A percentile compares a stretch with the other conserved stretches of the same genome.
phyloP scores from a whole-genome alignment of 345 rosid genomes.

The Rhodamnia rubescens region DNA sequence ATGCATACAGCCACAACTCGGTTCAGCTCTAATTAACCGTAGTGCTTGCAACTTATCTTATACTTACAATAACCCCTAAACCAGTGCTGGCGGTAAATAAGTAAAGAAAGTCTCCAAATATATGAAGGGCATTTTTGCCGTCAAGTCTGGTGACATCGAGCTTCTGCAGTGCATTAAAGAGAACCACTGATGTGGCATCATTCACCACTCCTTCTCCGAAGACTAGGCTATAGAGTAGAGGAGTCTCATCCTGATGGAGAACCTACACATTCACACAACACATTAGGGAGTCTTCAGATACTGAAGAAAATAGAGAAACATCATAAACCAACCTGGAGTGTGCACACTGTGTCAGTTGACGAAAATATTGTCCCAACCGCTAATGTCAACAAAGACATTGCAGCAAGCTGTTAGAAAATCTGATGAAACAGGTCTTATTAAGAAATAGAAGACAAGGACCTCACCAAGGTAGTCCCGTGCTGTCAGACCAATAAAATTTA shows the following conservation, averaged over 20 bases:
- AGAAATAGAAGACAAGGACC: neutral
- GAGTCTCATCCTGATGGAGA: constrained; percentile 88
- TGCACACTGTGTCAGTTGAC: constrained; percentile 88
- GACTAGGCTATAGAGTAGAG: constrained; percentile 73
- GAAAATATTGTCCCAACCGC: constrained; percentile 90
- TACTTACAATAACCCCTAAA: constrained; percentile 61
- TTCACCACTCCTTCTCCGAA: constrained; percentile 96
- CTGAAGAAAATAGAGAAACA: neutral
- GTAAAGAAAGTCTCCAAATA: constrained; percentile 59
- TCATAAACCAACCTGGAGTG: constrained; percentile 59
- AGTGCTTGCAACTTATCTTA: neutral
- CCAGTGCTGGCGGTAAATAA: constrained; percentile 70
- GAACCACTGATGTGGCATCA: constrained; percentile 83
- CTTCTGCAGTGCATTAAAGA: constrained; percentile 78
- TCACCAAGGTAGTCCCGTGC: constrained; percentile 67
- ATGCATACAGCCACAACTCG: neutral
- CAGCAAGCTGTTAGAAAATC: neutral
- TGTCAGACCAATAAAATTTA: constrained; percentile 47
- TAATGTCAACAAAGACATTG: constrained; percentile 16
- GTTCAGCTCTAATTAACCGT: neutral
- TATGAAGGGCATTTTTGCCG: constrained; percentile 21
- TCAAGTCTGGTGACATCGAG: constrained; percentile 43
- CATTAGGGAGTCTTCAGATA: neutral
- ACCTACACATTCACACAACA: constrained; percentile 23
- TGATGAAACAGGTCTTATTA: neutral